A percentile compares a stretch with the other conserved stretches of the same genome.
phyloP scores from a whole-genome alignment of 1,284 basidiomycete genomes.

The Fomes fomentarius region DNA sequence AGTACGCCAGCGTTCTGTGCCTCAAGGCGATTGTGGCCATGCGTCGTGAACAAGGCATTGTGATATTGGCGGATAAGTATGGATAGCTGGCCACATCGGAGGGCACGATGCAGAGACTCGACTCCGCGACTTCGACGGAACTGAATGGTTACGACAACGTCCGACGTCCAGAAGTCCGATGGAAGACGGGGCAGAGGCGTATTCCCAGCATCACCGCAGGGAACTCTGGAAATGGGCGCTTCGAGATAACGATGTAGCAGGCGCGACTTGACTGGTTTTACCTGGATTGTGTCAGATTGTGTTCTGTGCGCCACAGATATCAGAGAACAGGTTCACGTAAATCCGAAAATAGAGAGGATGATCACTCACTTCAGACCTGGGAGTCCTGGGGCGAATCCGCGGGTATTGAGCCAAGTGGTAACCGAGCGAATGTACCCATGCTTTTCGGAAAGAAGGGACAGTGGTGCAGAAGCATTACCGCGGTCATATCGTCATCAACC shows the following conservation, averaged over 20 bases:
- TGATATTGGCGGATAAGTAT: constrained; percentile 10
- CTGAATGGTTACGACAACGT: constrained; percentile 21
- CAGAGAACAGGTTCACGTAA: constrained; percentile 13
- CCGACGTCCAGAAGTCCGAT: constrained; percentile 20
- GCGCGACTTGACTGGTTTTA: constrained; percentile 5
- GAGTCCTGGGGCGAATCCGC: constrained; percentile 9
- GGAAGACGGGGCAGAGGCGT: constrained; percentile 13
- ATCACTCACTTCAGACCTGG: constrained; percentile 14
- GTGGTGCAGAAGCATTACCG: constrained; percentile 2
- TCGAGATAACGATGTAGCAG: constrained; percentile 16
- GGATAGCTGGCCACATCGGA: constrained; percentile 4
- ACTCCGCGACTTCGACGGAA: constrained; percentile 14
- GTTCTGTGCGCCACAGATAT: constrained; percentile 9
- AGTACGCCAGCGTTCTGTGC: constrained; percentile 4
- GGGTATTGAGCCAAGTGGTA: constrained; percentile 4
- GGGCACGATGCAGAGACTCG: constrained; percentile 14
- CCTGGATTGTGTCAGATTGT: constrained; percentile 1
- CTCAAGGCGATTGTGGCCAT: constrained; percentile 7
- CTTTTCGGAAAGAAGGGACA: constrained; percentile 6
- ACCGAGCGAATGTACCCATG: constrained; percentile 7
- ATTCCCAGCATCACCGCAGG: constrained; percentile 20
- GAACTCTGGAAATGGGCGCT: constrained; percentile 5
- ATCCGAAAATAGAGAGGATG: constrained; percentile 17
- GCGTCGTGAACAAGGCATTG: constrained; percentile 8
- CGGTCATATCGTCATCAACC: constrained; percentile 3